Evolutionary conservation across 345 rosid genomes (phyloP), one percentile per base, ranked within the genome.

Genomic region (Camelina sativa): DNA sequence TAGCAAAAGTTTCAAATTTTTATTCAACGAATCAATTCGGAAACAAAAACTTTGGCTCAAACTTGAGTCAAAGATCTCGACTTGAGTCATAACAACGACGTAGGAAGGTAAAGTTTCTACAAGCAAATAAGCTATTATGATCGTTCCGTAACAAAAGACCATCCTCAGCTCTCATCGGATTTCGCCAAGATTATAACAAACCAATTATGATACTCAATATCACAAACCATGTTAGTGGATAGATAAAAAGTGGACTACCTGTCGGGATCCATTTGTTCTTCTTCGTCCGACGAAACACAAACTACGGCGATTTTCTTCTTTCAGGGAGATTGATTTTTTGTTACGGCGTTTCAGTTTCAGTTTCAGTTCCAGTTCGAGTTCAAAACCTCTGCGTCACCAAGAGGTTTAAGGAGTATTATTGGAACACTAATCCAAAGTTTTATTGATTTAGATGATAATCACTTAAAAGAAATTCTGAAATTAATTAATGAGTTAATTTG

Each of bases 201-300:
- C 53, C 20, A 67, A 38, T 43, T 5, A n/a, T n/a, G n/a, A n/a
- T n/a, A n/a, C n/a, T n/a, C n/a, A n/a, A n/a, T 6, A 11, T 17
- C 13, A 38, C 8, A 35, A 19, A 8, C 30, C 28, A 11, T 8
- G 38, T 41, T 9, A 19, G 16, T 30, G n/a, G 16, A 44, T 55
- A 11, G 28, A 46, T 22, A 19, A 28, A 28, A 32, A 69, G 41
- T 43, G 23, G 30, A 47, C 11, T 77, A 77, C 80, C 76, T 71
- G 72, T 57, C 76, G 72, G 76, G 80, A 71, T 77, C 80, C 80
- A 77, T 77, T 56, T 61, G 55, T 41, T 67, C 68, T 41, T 67
- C 68, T 22, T 62, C 65, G 8, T 54, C 75, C 56, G 53, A 56
- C 43, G 64, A 34, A 68, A 51, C 69, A 52, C 61, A 75, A 41